Evolutionary conservation across 352 stramenopile species (phyloP), one percentile per base, ranked within the genome.

Genomic region (Pythium scleroteichum): DNA sequence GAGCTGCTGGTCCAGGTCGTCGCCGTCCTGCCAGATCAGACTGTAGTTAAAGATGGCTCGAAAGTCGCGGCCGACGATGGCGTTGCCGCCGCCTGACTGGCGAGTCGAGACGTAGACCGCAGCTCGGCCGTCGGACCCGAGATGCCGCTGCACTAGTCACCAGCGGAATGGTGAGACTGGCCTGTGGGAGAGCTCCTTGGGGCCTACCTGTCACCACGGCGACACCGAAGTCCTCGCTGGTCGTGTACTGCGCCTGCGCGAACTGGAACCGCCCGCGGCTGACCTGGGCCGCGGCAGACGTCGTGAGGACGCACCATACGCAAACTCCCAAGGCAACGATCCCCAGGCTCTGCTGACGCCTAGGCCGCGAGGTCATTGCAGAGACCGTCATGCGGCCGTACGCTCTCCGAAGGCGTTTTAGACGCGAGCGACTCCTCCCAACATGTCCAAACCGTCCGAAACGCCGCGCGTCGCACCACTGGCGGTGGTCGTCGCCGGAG

Each of bases 11-110:
- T 92, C 82, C 8, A 76, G 63, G 53, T 85, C 75, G 39, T 90
- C 79, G 20, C 82, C 76, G 55, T 92, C 79, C 38, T 92, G 77
- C 82, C 82, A 92, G 27, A 88, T 69, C n/a, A 92, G 59, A 66
- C 82, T 92, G 19, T 76, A 54, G 58, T 92, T 92, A 59, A 76
- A 87, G 6, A 88, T 48, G 3, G 74, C 61, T 35, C 72, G 74
- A 47, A 81, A 90, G 59, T 92, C 78, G 10, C 68, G 61, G 0
- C 75, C 76, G 19, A 76, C 59, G n/a, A 88, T 63, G 8, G 79
- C 79, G 23, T 75, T 84, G 10, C 76, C 78, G 2, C 64, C 61
- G 2, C 65, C 68, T 26, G 59, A 62, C 26, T 77, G 63, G 1
- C 46, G 17, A 14, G 76, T 80, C 1, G 82, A 88, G 9, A 92